These are phyloP conservation scores for Arabis alpina DNA, from an alignment of 345 rosid genomes.

Conservation along the genomic window DNA sequence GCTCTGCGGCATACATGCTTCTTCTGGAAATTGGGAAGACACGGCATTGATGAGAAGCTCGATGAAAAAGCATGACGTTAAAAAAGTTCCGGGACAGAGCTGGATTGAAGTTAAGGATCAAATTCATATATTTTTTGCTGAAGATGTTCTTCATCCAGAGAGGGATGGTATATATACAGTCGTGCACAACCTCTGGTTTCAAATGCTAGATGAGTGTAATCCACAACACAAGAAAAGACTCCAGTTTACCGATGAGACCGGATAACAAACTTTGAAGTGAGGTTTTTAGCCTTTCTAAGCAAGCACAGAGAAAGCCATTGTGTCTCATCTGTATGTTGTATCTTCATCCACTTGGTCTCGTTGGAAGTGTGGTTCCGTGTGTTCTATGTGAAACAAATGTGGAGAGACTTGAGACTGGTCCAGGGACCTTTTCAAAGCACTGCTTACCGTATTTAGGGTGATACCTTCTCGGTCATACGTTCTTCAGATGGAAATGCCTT, in stretches of 20 bases:
- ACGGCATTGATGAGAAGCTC: constrained; percentile 57
- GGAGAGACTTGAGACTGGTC: too few relatives aligned
- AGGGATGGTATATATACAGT: constrained; percentile 52
- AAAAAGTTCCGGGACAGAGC: constrained; percentile 79
- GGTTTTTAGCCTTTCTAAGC: neutral
- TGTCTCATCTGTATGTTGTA: constrained; percentile 5
- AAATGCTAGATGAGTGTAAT: constrained; percentile 51
- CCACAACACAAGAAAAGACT: constrained; percentile 37
- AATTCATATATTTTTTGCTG: constrained; percentile 65
- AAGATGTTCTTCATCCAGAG: constrained; percentile 66
- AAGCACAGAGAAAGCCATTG: neutral
- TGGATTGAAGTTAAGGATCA: constrained; percentile 64
- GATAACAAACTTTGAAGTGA: neutral
- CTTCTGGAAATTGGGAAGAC: constrained; percentile 62
- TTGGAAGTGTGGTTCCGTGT: too few relatives aligned
- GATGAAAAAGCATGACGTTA: constrained; percentile 61
- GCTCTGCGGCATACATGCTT: constrained; percentile 65
- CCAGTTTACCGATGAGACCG: constrained; percentile 8
- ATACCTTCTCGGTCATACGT: too few relatives aligned
- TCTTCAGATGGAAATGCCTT: too few relatives aligned
- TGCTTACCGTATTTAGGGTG: too few relatives aligned
- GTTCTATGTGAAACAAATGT: too few relatives aligned
- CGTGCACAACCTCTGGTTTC: constrained; percentile 51
- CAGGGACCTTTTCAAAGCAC: too few relatives aligned
- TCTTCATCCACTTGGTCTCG: too few relatives aligned